Conservation (phyloP, 768 basidiomycete species). For the Tubosaeta sp. region DNA sequence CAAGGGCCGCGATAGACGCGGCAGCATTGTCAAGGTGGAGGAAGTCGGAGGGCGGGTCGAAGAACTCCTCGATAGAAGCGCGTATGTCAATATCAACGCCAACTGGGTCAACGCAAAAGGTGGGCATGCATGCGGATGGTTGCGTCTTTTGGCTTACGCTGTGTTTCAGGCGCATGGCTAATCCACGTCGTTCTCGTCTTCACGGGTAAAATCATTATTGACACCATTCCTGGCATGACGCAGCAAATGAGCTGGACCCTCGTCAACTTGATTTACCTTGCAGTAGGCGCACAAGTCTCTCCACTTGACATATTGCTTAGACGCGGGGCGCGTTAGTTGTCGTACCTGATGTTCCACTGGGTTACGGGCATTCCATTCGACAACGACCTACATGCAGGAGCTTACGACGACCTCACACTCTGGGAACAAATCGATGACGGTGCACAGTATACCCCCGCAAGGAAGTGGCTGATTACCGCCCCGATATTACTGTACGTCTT, state of each 20-base stretch:
- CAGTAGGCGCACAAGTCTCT: slow-evolving; percentile 46
- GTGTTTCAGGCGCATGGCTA: slow-evolving; percentile 85
- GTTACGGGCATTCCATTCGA: slow-evolving; percentile 97
- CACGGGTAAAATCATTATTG: slow-evolving; percentile 86
- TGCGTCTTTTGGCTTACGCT: slow-evolving; percentile 1
- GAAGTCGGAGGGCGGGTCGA: slow-evolving; percentile 71
- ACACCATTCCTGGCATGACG: slow-evolving; percentile 90
- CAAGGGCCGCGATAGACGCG: slow-evolving; percentile 54
- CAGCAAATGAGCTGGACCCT: slow-evolving; percentile 95
- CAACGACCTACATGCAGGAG: slow-evolving; percentile 80
- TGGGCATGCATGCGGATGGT: slow-evolving; percentile 24
- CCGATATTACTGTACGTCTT: slow-evolving; percentile 80
- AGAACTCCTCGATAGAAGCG: slow-evolving; percentile 73
- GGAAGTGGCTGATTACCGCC: slow-evolving; percentile 91
- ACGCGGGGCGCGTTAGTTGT: slow-evolving; percentile 48
- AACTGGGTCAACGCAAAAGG: slow-evolving; percentile 95
- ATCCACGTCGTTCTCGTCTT: slow-evolving; percentile 94
- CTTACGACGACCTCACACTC: slow-evolving; percentile 94
- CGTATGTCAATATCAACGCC: slow-evolving; percentile 82
- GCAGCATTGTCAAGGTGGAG: slow-evolving; percentile 82
- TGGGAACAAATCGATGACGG: slow-evolving; percentile 99
- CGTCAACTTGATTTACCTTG: slow-evolving; percentile 86
- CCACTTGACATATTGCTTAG: slow-evolving; percentile 4
- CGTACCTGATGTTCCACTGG: slow-evolving; percentile 98
- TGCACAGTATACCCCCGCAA: slow-evolving; percentile 96